These are phyloP conservation scores for Schwanniomyces pseudopolymorphus DNA, from an alignment of 805 yeast species.

Conservation along the genomic window DNA sequence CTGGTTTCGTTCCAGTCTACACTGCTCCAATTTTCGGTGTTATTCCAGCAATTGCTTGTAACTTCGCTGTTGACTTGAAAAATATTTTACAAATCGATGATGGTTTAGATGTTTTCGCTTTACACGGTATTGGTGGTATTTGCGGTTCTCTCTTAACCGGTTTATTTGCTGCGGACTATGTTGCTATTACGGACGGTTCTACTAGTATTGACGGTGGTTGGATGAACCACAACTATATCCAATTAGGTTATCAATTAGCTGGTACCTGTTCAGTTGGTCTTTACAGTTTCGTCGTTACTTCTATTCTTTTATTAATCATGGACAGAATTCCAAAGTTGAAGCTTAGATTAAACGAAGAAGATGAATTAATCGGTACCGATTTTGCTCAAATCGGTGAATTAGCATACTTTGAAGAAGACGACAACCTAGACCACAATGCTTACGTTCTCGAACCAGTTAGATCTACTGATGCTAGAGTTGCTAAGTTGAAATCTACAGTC, in stretches of 20 bases:
- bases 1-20: conserved; percentile 94
- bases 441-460: conserved; percentile 80
- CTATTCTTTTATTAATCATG: conserved; percentile 62
- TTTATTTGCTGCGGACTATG: conserved; percentile 87
- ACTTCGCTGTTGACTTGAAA: conserved; percentile 83
- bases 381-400: conserved; percentile 88
- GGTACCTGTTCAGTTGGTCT: conserved; percentile 67
- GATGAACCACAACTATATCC: conserved; percentile 79
- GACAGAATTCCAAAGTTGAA: conserved; percentile 79
- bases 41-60: conserved; percentile 73
- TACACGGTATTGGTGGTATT: conserved; percentile 93
- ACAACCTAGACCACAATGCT: conserved; percentile 24
- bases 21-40: conserved; percentile 83
- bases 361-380: conserved; percentile 87
- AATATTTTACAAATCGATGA: conserved; percentile 75
- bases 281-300: conserved; percentile 77
- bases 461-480: conserved; percentile 47
- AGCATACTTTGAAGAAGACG: conserved; percentile 60
- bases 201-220: conserved; percentile 76
- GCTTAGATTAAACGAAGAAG: conserved; percentile 81
- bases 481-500: conserved; percentile 28
- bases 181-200: conserved; percentile 78
- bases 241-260: conserved; percentile 86
- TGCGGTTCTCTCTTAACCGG: conserved; percentile 85
- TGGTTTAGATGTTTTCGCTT: conserved; percentile 90